Evolutionary conservation across 805 yeast genomes (phyloP).

Genomic region (Pichia gijzeniarum): DNA sequence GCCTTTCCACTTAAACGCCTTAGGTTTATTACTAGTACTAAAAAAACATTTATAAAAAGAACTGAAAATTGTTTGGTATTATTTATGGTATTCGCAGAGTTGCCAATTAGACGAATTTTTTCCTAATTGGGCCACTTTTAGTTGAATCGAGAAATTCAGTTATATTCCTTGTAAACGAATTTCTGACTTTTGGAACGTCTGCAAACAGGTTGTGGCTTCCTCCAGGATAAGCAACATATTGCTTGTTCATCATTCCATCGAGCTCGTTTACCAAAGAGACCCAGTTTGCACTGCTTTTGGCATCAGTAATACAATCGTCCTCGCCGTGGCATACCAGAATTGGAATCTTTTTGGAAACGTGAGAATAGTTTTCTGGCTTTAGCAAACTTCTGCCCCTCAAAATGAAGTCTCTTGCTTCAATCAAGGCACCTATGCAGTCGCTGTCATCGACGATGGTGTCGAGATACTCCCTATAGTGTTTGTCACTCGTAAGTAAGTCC

Average conservation of each 20-base stretch:
- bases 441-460: constrained; percentile 33
- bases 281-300: constrained; percentile 41
- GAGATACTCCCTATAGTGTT: constrained; percentile 40
- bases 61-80: no score
- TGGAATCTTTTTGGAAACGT: constrained; percentile 37
- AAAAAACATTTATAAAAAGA: no score
- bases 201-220: constrained; percentile 41
- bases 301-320: constrained; percentile 55
- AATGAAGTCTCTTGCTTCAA: constrained; percentile 54
- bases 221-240: constrained; percentile 17
- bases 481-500: constrained; percentile 48
- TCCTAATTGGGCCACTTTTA: background rate
- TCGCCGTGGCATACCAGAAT: constrained; percentile 56
- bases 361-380: constrained; percentile 31
- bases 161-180: constrained; percentile 30
- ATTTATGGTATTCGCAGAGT: no score
- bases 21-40: no score
- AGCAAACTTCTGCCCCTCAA: constrained; percentile 51
- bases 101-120: no score
- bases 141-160: constrained; percentile 31
- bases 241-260: constrained; percentile 26
- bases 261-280: constrained; percentile 24
- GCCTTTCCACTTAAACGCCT: no score
- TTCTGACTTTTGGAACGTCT: constrained; percentile 40
- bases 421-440: constrained; percentile 48